Base-by-base conservation (phyloP, 306 rosid species). In the Fragaria vesca region DNA sequence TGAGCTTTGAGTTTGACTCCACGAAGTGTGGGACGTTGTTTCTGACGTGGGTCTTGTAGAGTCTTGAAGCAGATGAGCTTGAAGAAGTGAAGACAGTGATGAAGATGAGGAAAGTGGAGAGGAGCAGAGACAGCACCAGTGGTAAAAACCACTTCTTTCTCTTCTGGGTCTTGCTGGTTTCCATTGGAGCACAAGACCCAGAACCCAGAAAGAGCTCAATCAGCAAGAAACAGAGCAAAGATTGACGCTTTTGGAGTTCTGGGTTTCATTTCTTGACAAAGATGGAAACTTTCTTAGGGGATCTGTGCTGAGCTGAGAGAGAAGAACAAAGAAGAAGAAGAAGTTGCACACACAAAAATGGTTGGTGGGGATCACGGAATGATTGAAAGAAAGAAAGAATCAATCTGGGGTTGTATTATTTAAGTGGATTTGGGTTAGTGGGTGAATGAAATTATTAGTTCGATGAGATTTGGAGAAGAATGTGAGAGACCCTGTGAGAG, bases 101-200 rank as follows among this genome's bases (percentile, higher is more conserved):
- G 30, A 79, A 79, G 2, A 88, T 60, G 5, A 88, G 82, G 40
- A 88, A 16, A 21, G 87, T 71, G 6, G 90, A 79, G 3, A 88
- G 26, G 2, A 84, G 43, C 4, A 88, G 75, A 16, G 85, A 82
- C 32, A 88, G 76, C 18, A 72, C 80, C 36, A 85, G 47, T 3
- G 87, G 85, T 13, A 85, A 79, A 81, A 83, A 84, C 89, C 91
- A 88, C 48, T 85, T 88, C 76, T 66, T 86, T 82, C 78, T 86
- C 83, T 83, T 86, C 66, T 66, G 88, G 9, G 81, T 69, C 85
- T 86, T 86, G 50, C 77, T 83, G 32, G 80, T 79, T 40, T 88
- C 91, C 91, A 88, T 88, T 24, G 66, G 1, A 40, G 12, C 47
- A 1, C 54, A 73, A n/a, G n/a, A 58, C 69, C 66, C 43, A 48